Percentiles rank a stretch among this genome's conserved stretches.
Conservation (phyloP, 352 stramenopile species). For the Phytophthora cryptogea region DNA sequence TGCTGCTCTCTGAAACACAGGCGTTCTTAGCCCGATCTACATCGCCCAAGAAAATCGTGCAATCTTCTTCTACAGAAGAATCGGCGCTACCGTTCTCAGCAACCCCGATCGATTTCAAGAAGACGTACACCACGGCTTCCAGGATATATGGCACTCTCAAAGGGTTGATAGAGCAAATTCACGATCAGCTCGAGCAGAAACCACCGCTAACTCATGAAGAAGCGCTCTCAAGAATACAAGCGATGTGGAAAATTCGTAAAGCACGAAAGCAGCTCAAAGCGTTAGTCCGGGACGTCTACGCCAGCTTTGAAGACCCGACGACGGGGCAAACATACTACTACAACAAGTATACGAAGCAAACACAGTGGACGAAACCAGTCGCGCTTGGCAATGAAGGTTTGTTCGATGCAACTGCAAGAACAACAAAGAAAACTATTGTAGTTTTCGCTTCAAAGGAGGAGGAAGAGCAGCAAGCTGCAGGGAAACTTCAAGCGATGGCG, state of each 20-base stretch:
- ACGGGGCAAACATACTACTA: conserved; percentile 81
- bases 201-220: conserved; percentile 54
- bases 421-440: conserved; percentile 6
- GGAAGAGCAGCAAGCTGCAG: conserved; percentile 35
- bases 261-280: conserved; percentile 70
- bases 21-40: conserved; percentile 26
- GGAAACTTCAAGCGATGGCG: conserved; percentile 59
- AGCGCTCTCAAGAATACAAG: conserved; percentile 68
- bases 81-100: not conserved
- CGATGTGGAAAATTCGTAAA: conserved; percentile 73
- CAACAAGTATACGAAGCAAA: conserved; percentile 71
- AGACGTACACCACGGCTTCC: conserved; percentile 39
- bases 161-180: conserved; percentile 47
- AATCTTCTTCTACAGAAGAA: not conserved
- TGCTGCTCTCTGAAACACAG: conserved; percentile 59
- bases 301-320: conserved; percentile 57
- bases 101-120: conserved; percentile 48
- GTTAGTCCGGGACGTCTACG: conserved; percentile 63
- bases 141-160: conserved; percentile 50
- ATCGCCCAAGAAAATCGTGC: conserved; percentile 9
- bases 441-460: conserved; percentile 32
- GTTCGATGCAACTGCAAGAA: conserved; percentile 4
- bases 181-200: conserved; percentile 50
- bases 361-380: conserved; percentile 70
- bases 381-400: conserved; percentile 40